These are phyloP conservation scores for Glycine soja DNA, from an alignment of 306 rosid genomes.

Conservation along the genomic window DNA sequence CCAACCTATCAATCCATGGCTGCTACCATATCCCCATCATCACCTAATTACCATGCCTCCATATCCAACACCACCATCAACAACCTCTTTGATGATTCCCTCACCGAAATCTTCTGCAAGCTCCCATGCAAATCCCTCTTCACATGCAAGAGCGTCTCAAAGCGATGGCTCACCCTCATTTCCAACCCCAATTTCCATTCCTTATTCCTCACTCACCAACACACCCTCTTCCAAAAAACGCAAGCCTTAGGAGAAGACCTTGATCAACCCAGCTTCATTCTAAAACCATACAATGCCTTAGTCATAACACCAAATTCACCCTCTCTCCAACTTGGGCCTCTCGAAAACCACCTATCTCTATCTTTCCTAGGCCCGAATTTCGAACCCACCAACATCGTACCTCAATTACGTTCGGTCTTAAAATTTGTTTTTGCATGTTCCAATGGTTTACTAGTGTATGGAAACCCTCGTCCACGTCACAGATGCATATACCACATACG, in stretches of 20 bases:
- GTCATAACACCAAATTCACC: constrained; percentile 23
- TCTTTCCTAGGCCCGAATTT: background rate
- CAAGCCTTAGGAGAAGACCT: constrained; percentile 14
- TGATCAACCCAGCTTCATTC: constrained; percentile 30
- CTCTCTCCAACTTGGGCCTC: constrained; percentile 8
- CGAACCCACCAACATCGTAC: background rate
- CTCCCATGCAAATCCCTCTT: constrained; percentile 42
- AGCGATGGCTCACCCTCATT: constrained; percentile 29
- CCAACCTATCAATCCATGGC: constrained; percentile 2
- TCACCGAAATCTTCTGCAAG: constrained; percentile 32
- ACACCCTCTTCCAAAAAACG: background rate
- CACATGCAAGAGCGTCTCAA: constrained; percentile 38
- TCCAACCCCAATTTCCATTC: constrained; percentile 38
- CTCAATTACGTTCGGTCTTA: constrained; percentile 5
- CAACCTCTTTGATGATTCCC: constrained; percentile 36
- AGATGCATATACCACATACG: constrained; percentile 32
- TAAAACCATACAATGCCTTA: constrained; percentile 23
- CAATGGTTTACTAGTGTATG: constrained; percentile 37
- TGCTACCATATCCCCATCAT: background rate
- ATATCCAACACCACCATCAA: constrained; percentile 19
- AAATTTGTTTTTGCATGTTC: constrained; percentile 30
- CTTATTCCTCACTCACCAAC: constrained; percentile 18
- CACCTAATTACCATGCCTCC: background rate
- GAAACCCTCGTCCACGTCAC: constrained; percentile 10
- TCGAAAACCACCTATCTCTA: constrained; percentile 8